Evolutionary conservation across 2,329 filamentous ascomycete genomes (phyloP), one percentile per base, ranked within the genome.

Genomic region (Penicillium sp.): DNA sequence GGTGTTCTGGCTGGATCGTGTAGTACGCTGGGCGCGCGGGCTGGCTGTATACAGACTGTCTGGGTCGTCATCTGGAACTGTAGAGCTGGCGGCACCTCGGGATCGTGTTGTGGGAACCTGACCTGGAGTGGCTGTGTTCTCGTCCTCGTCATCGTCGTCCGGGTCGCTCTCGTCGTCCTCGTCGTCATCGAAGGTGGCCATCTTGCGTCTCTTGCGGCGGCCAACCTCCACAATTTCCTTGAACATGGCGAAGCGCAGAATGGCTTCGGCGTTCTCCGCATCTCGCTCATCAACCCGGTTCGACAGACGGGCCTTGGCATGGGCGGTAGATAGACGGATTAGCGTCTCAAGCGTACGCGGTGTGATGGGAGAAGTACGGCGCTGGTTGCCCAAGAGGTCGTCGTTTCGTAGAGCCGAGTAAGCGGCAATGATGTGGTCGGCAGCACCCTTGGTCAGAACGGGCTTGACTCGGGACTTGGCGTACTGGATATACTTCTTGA

Each of bases 401-500:
- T 98, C 93, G 67, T 98, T 98, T 58, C 93, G 84, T 18, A 98
- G 79, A 8, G 88, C 88, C 31, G 95, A 93, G 68, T 97, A 98
- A 13, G 91, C 88, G 28, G 89, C 82, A 32, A 91, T 85, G 64
- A 98, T 95, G 56, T 95, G 88, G 60, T 96, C 89, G 9, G 90
- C 89, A 5, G 93, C 92, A 39, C 89, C 89, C 66, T 93, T 89
- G 0, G 91, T 95, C 54, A 98, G 76, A 35, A 95, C 77, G 0
- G 93, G 93, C 79, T 90, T 95, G 64, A 95, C 81, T 66, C 93
- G 80, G 31, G 82, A 87, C 76, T 98, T 98, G 57, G 93, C 90
- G 70, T 98, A 98, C 67, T 98, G 93, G 40, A 98, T 95, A 71
- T 96, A 98, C 74, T 98, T 98, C 76, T 98, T 98, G 78, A 98